Conservation (phyloP, 768 basidiomycete genomes). For the Rhizopogon roseolus region DNA sequence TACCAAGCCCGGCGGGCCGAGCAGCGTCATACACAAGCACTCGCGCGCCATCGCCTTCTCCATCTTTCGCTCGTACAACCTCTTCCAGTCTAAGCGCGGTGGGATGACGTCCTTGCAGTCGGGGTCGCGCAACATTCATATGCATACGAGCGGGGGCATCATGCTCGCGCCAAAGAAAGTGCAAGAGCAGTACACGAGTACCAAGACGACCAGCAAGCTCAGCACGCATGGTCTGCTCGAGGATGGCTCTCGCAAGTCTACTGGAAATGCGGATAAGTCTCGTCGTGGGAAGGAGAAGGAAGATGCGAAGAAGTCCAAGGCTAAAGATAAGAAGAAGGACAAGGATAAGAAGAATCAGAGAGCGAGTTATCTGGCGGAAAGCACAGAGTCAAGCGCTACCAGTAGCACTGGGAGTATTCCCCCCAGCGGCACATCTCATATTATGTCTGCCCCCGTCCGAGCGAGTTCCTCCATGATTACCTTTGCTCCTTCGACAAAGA, state of each 20-base stretch:
- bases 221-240: constrained; percentile 64
- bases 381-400: constrained; percentile 25
- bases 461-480: constrained; percentile 10
- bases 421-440: constrained; percentile 1
- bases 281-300: constrained; percentile 14
- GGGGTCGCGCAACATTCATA: constrained; percentile 13
- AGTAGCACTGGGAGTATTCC: constrained; percentile 25
- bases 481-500: constrained; percentile 15
- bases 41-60: constrained; percentile 78
- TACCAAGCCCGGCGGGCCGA: constrained; percentile 48
- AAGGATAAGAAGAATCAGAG: constrained; percentile 27
- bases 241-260: constrained; percentile 27
- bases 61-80: constrained; percentile 57
- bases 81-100: constrained; percentile 15
- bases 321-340: constrained; percentile 23
- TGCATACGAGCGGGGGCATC: constrained; percentile 35
- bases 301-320: constrained; percentile 12
- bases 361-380: constrained; percentile 24
- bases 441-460: constrained; percentile 5
- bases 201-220: constrained; percentile 64
- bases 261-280: constrained; percentile 12
- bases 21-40: constrained; percentile 74
- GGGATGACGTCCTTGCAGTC: constrained; percentile 6
- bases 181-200: constrained; percentile 77
- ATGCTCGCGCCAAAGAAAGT: constrained; percentile 70